Conservation (phyloP, 371 early-diverging fungal species). For the Ordospora colligata region DNA sequence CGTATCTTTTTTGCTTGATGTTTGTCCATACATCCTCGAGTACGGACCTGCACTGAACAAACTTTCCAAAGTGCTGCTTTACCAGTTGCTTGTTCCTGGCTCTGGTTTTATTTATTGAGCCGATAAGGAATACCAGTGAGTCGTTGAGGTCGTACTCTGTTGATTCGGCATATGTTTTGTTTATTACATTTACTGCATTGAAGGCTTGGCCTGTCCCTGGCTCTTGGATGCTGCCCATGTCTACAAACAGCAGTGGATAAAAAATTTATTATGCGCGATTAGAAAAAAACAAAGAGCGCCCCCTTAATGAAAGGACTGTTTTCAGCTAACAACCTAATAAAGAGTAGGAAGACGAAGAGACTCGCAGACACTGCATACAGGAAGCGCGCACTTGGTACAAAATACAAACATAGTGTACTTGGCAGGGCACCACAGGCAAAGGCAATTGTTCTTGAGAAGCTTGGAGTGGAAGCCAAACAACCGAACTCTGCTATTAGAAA, state of each 20-base stretch:
- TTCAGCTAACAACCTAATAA: conserved; percentile 93
- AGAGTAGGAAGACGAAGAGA: conserved; percentile 81
- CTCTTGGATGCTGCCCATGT: not conserved
- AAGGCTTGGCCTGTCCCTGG: not conserved
- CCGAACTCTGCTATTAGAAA: conserved; percentile 99
- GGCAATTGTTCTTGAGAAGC: conserved; percentile 99
- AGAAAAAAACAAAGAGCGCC: conserved; percentile 43
- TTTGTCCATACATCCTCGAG: conserved; percentile 48
- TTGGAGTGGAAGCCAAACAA: conserved; percentile 99
- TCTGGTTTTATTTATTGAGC: conserved; percentile 34
- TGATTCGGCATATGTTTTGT: conserved; percentile 39
- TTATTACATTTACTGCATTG: conserved; percentile 38
- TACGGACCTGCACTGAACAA: conserved; percentile 49
- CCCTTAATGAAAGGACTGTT: conserved; percentile 70
- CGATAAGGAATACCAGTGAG: conserved; percentile 28
- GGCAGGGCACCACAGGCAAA: conserved; percentile 97
- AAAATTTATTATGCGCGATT: not conserved
- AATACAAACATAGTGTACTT: conserved; percentile 87
- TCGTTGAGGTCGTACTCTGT: conserved; percentile 46
- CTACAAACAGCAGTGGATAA: not conserved
- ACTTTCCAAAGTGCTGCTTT: conserved; percentile 53
- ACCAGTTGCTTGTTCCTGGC: conserved; percentile 42
- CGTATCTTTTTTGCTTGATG: conserved; percentile 35
- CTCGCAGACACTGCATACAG: conserved; percentile 97
- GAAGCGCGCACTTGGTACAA: conserved; percentile 90